phyloP scores from a whole-genome alignment of 2,329 filamentous ascomycete species.

The Alternaria ventricosa region DNA sequence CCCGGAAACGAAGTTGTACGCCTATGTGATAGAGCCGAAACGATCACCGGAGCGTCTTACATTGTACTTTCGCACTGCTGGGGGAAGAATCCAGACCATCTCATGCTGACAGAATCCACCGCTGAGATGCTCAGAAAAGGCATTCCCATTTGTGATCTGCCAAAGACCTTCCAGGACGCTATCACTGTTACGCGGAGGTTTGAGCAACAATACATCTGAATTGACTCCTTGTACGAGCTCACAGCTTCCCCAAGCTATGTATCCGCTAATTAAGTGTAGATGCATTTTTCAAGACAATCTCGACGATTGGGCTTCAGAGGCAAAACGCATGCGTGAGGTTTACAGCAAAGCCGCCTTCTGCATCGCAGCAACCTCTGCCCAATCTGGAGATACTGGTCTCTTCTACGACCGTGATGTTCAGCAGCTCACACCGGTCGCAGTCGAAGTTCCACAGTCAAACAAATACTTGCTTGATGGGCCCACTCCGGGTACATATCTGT shows the following conservation, averaged over 20 bases:
- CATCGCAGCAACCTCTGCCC: not conserved
- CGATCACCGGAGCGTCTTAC: not conserved
- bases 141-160: fast-evolving
- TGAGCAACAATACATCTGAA: not conserved
- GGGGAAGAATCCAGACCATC: not conserved
- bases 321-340: not conserved
- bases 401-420: not conserved
- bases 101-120: not conserved
- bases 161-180: not conserved
- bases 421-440: not conserved
- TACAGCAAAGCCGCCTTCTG: not conserved
- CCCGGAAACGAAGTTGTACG: not conserved
- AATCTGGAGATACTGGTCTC: not conserved
- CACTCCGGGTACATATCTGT: not conserved
- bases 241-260: fast-evolving
- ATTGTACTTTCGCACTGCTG: not conserved
- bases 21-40: not conserved
- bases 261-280: not conserved
- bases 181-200: not conserved
- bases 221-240: not conserved
- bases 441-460: not conserved
- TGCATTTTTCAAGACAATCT: not conserved
- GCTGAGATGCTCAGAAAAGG: not conserved
- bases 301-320: not conserved
- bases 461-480: not conserved